These are phyloP conservation scores for Protea cynaroides DNA, from an alignment of 164 flowering plant genomes.

Conservation along the genomic window DNA sequence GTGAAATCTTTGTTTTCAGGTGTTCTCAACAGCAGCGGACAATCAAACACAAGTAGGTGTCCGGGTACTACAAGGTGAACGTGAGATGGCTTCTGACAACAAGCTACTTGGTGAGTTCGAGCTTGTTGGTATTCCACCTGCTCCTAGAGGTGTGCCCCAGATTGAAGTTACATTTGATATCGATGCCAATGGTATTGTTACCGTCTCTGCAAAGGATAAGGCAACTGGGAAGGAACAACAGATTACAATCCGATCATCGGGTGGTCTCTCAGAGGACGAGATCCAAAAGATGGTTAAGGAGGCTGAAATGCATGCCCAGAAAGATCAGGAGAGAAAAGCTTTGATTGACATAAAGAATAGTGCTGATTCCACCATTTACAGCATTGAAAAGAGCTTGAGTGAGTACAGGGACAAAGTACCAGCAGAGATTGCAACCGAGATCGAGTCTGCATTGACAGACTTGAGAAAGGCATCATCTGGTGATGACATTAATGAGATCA, in stretches of 20 bases:
- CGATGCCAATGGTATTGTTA: conserved; percentile 68
- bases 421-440: conserved; percentile 44
- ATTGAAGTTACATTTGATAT: conserved; percentile 68
- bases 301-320: conserved; percentile 66
- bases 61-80: conserved; percentile 69
- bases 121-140: conserved; percentile 65
- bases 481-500: conserved; percentile 48
- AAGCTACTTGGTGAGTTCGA: conserved; percentile 66
- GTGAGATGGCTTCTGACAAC: conserved; percentile 71
- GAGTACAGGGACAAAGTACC: conserved; percentile 75
- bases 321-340: conserved; percentile 57
- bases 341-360: conserved; percentile 55
- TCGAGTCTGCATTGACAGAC: conserved; percentile 52
- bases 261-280: conserved; percentile 65
- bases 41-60: conserved; percentile 72
- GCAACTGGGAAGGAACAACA: conserved; percentile 60
- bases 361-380: conserved; percentile 68
- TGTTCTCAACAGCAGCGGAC: conserved; percentile 84
- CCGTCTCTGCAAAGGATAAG: conserved; percentile 73
- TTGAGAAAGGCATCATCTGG: conserved; percentile 41
- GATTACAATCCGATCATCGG: conserved; percentile 64
- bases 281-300: conserved; percentile 73
- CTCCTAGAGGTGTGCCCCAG: conserved; percentile 68
- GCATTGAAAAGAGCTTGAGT: conserved; percentile 61
- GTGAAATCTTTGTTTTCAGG: conserved; percentile 28